Base-by-base conservation (phyloP, 2,329 filamentous ascomycete species). In the Pezizomycotina sp. region DNA sequence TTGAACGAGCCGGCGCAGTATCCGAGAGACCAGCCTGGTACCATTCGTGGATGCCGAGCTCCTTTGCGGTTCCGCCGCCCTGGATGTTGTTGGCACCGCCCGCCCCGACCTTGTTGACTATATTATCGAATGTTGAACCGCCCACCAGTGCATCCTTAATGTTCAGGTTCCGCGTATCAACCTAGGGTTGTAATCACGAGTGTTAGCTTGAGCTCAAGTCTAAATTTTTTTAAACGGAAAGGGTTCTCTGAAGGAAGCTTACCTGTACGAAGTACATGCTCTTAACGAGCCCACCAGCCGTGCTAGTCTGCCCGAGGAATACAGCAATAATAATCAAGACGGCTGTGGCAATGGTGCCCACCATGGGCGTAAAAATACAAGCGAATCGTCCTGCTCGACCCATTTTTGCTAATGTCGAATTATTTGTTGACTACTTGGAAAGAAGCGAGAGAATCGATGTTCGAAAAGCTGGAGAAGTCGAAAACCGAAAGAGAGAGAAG, bases 21-120 rank as follows among this genome's bases (percentile, higher is more conserved):
- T 55, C 77, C 78, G 78, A 81, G 23, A 95, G 66, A 53, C 69
- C 71, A 54, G 95, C 65, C 43, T 78, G 69, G 68, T 93, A 95
- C 52, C 73, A 65, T 54, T 86, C 72, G 52, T 67, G 69, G 41
- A 92, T 67, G 36, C 68, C 64, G 27, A 80, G 63, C 15, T 69
- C 59, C 1, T 55, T 47, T 5, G 69, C 69, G 3, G 67, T 72
- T 28, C 64, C 63, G 10, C 63, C 68, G 29, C 73, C 61, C 44
- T 74, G 58, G 25, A 40, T 45, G 26, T 47, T 50, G 22, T 49
- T 50, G 45, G 55, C 52, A 16, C 42, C 45, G 23, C 48, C 43
- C 15, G 48, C 28, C 16, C 47, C 26, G 13, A 37, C 5, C 15
- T 47, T 41, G 15, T 46, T 26, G 49, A 31, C 22, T 10, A 37